Conservation (phyloP, 1,139 yeast species). For the Citeromyces hawaiiensis region DNA sequence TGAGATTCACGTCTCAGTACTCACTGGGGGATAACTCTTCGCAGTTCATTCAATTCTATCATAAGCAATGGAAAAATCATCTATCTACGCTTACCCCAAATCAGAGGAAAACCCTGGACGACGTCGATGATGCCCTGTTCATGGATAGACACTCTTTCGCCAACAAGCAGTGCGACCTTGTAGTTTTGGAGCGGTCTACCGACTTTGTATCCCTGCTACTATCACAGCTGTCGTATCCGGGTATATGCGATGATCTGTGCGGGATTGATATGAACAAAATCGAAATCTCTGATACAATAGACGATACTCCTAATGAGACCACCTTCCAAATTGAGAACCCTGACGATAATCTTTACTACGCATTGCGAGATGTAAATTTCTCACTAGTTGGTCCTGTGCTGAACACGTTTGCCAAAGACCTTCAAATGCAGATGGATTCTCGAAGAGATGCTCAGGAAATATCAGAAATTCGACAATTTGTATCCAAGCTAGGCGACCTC, state of each 20-base stretch:
- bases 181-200: slow-evolving; percentile 65
- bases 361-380: slow-evolving; percentile 58
- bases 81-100: slow-evolving; percentile 14
- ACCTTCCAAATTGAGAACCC: slow-evolving; percentile 11
- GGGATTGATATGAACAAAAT: slow-evolving; percentile 37
- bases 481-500: slow-evolving; percentile 53
- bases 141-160: slow-evolving; percentile 19
- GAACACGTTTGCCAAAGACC: slow-evolving; percentile 54
- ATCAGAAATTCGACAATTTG: slow-evolving; percentile 58
- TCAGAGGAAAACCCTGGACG: slow-evolving; percentile 14
- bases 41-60: slow-evolving; percentile 23
- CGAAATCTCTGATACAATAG: slow-evolving; percentile 16
- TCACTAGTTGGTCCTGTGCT: slow-evolving; percentile 67
- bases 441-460: slow-evolving; percentile 48
- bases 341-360: slow-evolving; percentile 16
- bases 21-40: slow-evolving; percentile 33
- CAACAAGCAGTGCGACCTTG: slow-evolving; percentile 33
- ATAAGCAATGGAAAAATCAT: slow-evolving; percentile 14
- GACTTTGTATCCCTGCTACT: slow-evolving; percentile 64
- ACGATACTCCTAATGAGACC: slow-evolving; percentile 7
- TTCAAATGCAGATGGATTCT: slow-evolving; percentile 58
- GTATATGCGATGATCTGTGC: slow-evolving; percentile 65
- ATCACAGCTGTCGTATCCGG: slow-evolving; percentile 71
- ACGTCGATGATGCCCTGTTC: slow-evolving; percentile 18
- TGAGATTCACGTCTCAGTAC: slow-evolving; percentile 22